Evolutionary conservation across 176 grass and related monocot genomes (phyloP).

Genomic region (Oryza glumipatula): DNA sequence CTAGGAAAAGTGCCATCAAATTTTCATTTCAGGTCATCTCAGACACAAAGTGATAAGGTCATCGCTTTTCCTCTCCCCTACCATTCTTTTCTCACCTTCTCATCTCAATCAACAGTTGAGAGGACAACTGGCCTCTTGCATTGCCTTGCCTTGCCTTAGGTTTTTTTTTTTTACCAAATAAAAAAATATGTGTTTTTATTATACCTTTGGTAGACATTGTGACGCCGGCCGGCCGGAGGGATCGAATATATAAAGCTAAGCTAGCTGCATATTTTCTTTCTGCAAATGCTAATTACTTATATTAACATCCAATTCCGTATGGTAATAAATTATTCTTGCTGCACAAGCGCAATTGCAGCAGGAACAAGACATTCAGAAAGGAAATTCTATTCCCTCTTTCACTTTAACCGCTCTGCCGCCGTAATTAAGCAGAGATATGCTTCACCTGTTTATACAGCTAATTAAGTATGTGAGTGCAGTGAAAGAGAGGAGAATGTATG

Average conservation of each 20-base stretch:
- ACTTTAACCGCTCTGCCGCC: slow-evolving; percentile 31
- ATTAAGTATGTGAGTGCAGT: too few species aligned
- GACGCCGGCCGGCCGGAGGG: slow-evolving; percentile 25
- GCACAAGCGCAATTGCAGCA: background rate
- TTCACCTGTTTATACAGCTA: background rate
- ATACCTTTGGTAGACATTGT: slow-evolving; percentile 16
- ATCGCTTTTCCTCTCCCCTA: slow-evolving; percentile 10
- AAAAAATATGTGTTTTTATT: background rate
- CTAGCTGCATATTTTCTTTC: background rate
- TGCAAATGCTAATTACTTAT: slow-evolving; percentile 19
- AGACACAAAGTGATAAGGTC: slow-evolving; percentile 2
- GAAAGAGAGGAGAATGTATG: too few species aligned
- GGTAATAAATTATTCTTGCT: slow-evolving; percentile 26
- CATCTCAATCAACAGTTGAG: slow-evolving; percentile 35
- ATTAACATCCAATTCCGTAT: background rate
- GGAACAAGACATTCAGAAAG: background rate
- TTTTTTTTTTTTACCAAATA: too few species aligned
- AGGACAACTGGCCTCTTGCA: background rate
- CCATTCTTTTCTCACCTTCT: slow-evolving; percentile 50
- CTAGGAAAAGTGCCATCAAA: slow-evolving; percentile 29
- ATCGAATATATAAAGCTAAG: slow-evolving; percentile 21
- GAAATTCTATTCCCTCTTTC: slow-evolving; percentile 15
- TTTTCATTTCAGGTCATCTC: slow-evolving; percentile 39
- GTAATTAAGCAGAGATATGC: too few species aligned
- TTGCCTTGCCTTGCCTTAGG: background rate